phyloP scores from a whole-genome alignment of 225 moss, liverwort and hornwort species.

The Bryoerythrophyllum caledonicum region DNA sequence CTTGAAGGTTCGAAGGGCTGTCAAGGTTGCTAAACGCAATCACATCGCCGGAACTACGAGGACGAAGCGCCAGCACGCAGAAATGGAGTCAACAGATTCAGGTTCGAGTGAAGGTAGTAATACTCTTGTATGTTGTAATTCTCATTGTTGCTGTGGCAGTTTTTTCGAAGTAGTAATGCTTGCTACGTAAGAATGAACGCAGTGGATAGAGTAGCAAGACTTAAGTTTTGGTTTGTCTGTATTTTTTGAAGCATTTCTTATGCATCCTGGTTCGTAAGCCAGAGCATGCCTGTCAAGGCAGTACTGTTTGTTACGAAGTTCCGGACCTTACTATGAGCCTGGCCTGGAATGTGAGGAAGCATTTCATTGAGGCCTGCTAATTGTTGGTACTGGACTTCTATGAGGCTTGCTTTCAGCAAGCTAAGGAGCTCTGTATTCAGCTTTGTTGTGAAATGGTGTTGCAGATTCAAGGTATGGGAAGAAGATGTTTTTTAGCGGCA shows the following conservation, averaged over 20 bases:
- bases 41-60: constrained; percentile 66
- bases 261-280: not conserved
- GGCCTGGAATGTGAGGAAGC: constrained; percentile 12
- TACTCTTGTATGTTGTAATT: not conserved
- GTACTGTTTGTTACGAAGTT: not conserved
- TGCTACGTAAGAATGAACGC: not conserved
- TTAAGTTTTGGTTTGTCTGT: not conserved
- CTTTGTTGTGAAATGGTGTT: constrained; percentile 30
- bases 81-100: constrained; percentile 85
- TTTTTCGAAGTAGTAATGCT: not conserved
- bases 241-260: not conserved
- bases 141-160: not conserved
- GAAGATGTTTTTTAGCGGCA: constrained; percentile 70
- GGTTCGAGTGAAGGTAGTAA: constrained; percentile 62
- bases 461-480: constrained; percentile 78
- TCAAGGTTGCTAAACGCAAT: constrained; percentile 84
- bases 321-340: constrained; percentile 7
- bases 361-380: constrained; percentile 35
- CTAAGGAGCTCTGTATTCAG: constrained; percentile 60
- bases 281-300: not conserved
- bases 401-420: constrained; percentile 63
- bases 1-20: constrained; percentile 86
- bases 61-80: constrained; percentile 82
- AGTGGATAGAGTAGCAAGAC: not conserved
- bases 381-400: constrained; percentile 58